Base-by-base conservation (phyloP, 2,329 filamentous ascomycete species). In the Aspergillus fischeri region DNA sequence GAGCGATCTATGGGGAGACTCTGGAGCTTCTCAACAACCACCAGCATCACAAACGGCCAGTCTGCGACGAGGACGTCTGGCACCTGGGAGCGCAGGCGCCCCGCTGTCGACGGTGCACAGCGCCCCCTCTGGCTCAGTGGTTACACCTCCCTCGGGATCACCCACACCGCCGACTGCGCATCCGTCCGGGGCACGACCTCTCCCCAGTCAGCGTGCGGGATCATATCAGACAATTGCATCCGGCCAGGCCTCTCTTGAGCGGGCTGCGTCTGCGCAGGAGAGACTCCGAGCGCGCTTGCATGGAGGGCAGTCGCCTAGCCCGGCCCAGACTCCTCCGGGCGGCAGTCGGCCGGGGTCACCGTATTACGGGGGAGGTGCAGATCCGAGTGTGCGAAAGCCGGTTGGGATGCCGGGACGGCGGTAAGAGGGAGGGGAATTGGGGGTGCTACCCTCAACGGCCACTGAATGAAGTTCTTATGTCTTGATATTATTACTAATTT, bases 221-320 rank as follows among this genome's bases (percentile, higher is more conserved):
- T 93, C 88, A 69, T 90, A 91, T 70, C 90, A 94, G 77, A 83
- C 73, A 65, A 49, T 68, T n/a, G 14, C 32, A 67, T 62, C 68
- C 61, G 72, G 57, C 56, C 66, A 59, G 64, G 75, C 58, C 60
- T 74, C 60, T 70, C 73, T 68, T 48, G 62, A 65, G 49, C 53
- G 69, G 29, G 61, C 66, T 51, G 35, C 67, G 72, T 78, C 60
- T 71, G 91, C 91, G 52, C 90, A 95, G 76, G 90, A 96, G 66
- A 81, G 90, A 64, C 78, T 97, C 65, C 90, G 91, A 70, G 90
- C 92, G 67, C 80, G 90, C 60, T 77, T 96, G 49, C 91, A 91
- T 81, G 82, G 84, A n/a, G 68, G 70, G 5, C 60, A 70, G 49
- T 71, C 71, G 10, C 69, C 70, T 21, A 74, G 70, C 56, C 69